Evolutionary conservation across 2,329 filamentous ascomycete species (phyloP).

Genomic region (Fusarium mexicanum): DNA sequence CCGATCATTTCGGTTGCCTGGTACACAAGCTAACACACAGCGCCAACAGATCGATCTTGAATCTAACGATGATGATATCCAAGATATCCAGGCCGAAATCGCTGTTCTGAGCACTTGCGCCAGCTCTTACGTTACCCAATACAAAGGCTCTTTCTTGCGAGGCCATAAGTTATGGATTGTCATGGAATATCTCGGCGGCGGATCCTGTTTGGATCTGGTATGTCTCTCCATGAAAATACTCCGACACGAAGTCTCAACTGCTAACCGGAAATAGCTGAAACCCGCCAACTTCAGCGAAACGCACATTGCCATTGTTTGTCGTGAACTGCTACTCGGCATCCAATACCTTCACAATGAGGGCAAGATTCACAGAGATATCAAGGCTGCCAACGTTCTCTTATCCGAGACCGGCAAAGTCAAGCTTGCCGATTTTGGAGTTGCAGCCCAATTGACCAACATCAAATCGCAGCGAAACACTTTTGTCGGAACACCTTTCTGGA

Average conservation of each 20-base stretch:
- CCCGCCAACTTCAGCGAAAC: constrained; percentile 87
- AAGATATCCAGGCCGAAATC: constrained; percentile 98
- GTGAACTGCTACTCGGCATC: constrained; percentile 87
- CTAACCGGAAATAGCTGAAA: constrained; percentile 72
- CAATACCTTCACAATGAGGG: constrained; percentile 94
- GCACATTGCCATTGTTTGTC: constrained; percentile 94
- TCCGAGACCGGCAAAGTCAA: constrained; percentile 92
- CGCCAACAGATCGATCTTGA: constrained; percentile 90
- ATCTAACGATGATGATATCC: constrained; percentile 97
- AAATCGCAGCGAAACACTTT: constrained; percentile 98
- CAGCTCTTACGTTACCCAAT: constrained; percentile 93
- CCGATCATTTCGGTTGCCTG: constrained; percentile 14
- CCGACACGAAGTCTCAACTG: background rate
- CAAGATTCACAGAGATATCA: constrained; percentile 97
- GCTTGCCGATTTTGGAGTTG: constrained; percentile 95
- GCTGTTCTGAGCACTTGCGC: constrained; percentile 93
- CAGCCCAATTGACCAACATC: constrained; percentile 95
- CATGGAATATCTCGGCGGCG: constrained; percentile 97
- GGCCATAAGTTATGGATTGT: constrained; percentile 99
- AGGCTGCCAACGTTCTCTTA: constrained; percentile 95
- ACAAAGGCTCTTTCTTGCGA: constrained; percentile 95
- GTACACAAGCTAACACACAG: constrained; percentile 21
- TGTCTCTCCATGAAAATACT: constrained; percentile 35
- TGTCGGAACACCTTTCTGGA: constrained; percentile 97
- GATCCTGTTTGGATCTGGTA: constrained; percentile 94